Evolutionary conservation across 768 basidiomycete species (phyloP), one percentile per base, ranked within the genome.

Genomic region (Coprinopsis sp.): DNA sequence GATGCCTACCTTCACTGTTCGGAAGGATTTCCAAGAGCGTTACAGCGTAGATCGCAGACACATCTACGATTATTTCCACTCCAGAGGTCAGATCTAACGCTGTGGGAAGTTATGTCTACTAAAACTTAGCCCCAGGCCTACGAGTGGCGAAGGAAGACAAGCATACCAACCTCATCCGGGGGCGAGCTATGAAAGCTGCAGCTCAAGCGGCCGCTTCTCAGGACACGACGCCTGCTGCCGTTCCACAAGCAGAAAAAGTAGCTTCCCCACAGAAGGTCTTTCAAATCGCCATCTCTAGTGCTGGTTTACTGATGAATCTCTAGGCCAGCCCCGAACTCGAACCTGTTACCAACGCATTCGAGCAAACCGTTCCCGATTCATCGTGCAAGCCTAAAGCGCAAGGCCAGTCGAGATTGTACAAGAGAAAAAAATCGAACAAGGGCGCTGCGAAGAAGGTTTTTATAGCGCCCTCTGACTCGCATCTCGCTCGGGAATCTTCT

Each of bases 11-110:
- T 89, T 87, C 55, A 71, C 78, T 6, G 68, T 81, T 43, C 75
- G 85, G 46, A 82, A 81, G 52, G 81, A 79, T 50, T 77, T 87
- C 27, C 85, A 87, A 63, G 75, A 80, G 57, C 76, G 81, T 37
- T 84, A 84, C 60, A 70, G 69, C 49, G 81, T 85, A 48, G 84
- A 87, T 59, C 71, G 85, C 53, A 68, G 85, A 53, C 84, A 85
- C 54, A 79, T 87, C 52, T 87, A 87, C 58, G 85, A 87, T 63
- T 87, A 87, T 61, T 87, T 84, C 64, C 85, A 87, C 62, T 74
- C 73, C n/a, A 63, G 71, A 68, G 74, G 73, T 68, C 40, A 30
- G 29, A 37, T n/a, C 16, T 22, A 30, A 8, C 25, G 5, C 24
- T 13, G 7, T 13, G 19, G 16, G 12, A 14, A 11, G 4, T 16